A percentile compares a stretch with the other conserved stretches of the same genome.
Conservation (phyloP, 2,329 filamentous ascomycete species). For the Aspergillus ochraceus region DNA sequence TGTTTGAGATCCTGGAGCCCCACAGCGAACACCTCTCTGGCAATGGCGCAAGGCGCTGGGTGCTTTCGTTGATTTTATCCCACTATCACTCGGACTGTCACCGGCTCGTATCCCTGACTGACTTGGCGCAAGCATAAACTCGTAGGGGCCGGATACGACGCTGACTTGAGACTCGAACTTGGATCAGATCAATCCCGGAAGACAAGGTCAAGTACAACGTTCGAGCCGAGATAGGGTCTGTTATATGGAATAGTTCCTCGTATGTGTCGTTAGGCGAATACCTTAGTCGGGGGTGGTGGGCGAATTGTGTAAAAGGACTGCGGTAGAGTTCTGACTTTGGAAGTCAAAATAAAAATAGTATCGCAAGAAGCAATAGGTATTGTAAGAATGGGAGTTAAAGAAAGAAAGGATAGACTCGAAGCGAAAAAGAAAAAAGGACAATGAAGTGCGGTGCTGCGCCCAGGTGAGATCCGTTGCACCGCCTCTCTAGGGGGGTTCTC, state of each 20-base stretch:
- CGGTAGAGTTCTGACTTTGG: not conserved
- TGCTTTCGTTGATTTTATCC: conserved; percentile 1
- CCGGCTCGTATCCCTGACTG: not conserved
- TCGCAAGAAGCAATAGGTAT: not conserved
- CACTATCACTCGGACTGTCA: not conserved
- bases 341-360: not conserved
- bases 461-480: conserved; percentile 2
- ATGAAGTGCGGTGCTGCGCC: not conserved
- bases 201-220: not conserved
- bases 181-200: not conserved
- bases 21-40: not conserved
- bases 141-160: not conserved
- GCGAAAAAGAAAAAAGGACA: not conserved
- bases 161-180: not conserved
- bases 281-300: not conserved
- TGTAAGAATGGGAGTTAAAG: not conserved
- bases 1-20: conserved; percentile 4
- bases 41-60: not conserved
- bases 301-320: not conserved
- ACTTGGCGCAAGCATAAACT: not conserved
- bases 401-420: not conserved
- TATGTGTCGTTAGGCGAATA: not conserved
- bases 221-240: not conserved
- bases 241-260: not conserved
- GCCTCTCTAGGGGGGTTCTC: conserved; percentile 2